phyloP scores from a whole-genome alignment of 495 filamentous ascomycete genomes.

The Podospora didyma region DNA sequence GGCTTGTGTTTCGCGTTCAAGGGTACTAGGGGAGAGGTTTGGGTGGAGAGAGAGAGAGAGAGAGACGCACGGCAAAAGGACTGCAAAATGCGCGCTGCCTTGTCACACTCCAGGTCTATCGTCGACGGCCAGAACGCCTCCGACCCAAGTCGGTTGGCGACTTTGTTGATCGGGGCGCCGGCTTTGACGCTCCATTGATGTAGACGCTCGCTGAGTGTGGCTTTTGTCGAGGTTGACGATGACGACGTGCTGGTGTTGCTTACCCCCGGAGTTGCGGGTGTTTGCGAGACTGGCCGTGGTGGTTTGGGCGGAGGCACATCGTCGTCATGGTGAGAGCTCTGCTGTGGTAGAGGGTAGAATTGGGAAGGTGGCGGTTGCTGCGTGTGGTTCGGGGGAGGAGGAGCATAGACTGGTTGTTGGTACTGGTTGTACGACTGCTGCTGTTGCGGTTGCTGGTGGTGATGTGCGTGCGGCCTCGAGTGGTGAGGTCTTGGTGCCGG shows the following conservation, averaged over 20 bases:
- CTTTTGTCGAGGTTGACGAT: constrained; percentile 7
- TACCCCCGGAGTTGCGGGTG: background rate
- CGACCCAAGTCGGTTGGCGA: constrained; percentile 67
- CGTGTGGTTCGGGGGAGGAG: background rate
- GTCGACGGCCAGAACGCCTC: constrained; percentile 82
- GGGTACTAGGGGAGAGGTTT: no score
- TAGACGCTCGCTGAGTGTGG: constrained; percentile 22
- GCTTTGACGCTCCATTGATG: constrained; percentile 27
- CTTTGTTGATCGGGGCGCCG: constrained; percentile 66
- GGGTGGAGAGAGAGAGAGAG: constrained; percentile 3
- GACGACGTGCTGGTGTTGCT: constrained; percentile 2
- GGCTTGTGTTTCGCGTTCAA: no score
- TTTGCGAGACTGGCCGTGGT: constrained; percentile 8
- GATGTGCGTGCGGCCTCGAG: background rate
- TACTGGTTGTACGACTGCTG: background rate
- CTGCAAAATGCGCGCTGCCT: constrained; percentile 73
- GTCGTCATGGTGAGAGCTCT: background rate
- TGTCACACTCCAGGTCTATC: constrained; percentile 77
- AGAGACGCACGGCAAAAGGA: constrained; percentile 63
- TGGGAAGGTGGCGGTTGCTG: background rate
- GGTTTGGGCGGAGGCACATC: constrained; percentile 8
- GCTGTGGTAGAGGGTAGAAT: background rate
- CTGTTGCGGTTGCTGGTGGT: constrained; percentile 3
- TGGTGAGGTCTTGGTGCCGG: no score
- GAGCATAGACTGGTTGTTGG: background rate